These are phyloP conservation scores for Candida loeiensis DNA, from an alignment of 805 yeast species.

Conservation along the genomic window DNA sequence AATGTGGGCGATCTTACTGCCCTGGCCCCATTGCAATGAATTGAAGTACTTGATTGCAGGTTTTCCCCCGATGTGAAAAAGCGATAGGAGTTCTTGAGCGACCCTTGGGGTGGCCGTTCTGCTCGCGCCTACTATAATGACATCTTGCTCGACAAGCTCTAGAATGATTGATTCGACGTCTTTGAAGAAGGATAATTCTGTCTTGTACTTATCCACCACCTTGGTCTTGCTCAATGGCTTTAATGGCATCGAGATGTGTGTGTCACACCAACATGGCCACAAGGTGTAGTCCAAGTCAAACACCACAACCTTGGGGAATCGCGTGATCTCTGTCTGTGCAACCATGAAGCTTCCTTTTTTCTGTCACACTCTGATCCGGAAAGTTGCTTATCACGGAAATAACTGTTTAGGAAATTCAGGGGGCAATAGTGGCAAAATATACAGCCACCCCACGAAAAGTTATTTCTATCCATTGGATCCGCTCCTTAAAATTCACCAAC, in stretches of 20 bases:
- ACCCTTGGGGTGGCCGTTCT: constrained; percentile 75
- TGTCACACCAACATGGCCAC: constrained; percentile 86
- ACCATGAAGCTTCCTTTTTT: not conserved
- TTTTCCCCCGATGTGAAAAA: constrained; percentile 49
- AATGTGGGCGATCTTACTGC: constrained; percentile 58
- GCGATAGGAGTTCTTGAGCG: constrained; percentile 60
- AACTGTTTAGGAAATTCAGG: constrained; percentile 8
- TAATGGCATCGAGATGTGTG: constrained; percentile 58
- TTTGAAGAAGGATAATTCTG: constrained; percentile 51
- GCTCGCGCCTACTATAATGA: constrained; percentile 66
- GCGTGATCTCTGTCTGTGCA: not conserved
- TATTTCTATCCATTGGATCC: not conserved
- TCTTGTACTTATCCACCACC: constrained; percentile 54
- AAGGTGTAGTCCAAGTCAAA: constrained; percentile 74
- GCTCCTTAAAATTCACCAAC: not conserved
- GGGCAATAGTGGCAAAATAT: constrained; percentile 7
- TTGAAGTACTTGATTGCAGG: constrained; percentile 54
- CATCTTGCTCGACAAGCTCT: constrained; percentile 46
- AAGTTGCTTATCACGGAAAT: constrained; percentile 6
- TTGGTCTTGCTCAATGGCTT: constrained; percentile 20
- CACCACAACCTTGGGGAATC: constrained; percentile 49
- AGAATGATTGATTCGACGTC: constrained; percentile 66
- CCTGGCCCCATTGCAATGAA: constrained; percentile 66
- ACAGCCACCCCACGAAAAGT: not conserved
- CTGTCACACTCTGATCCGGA: not conserved